These are phyloP conservation scores for Penicillium ucsense DNA, from an alignment of 495 filamentous ascomycete species.

Conservation along the genomic window DNA sequence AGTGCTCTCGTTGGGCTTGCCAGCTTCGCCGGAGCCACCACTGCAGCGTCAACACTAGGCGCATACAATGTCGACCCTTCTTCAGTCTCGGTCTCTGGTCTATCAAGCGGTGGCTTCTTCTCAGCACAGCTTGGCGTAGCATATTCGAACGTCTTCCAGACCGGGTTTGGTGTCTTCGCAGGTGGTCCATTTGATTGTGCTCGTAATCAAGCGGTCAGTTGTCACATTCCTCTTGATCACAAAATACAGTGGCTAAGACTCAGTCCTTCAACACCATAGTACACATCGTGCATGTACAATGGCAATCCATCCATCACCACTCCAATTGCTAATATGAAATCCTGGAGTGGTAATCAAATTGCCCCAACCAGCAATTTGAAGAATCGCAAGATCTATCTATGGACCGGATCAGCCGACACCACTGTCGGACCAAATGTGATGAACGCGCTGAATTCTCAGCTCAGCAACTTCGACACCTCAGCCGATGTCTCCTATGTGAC, in stretches of 20 bases:
- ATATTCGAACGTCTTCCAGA: conserved; percentile 7
- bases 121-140: conserved; percentile 7
- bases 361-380: conserved; percentile 1
- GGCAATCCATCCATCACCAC: conserved; percentile 5
- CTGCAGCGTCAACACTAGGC: not conserved
- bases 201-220: conserved; percentile 3
- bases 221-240: not conserved
- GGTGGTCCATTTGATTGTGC: conserved; percentile 9
- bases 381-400: conserved; percentile 7
- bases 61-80: not conserved
- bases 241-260: no score
- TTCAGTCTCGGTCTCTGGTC: conserved; percentile 7
- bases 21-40: not conserved
- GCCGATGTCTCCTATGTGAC: conserved; percentile 6
- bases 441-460: conserved; percentile 2
- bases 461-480: conserved; percentile 1
- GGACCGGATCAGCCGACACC: conserved; percentile 5
- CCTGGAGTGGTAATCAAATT: conserved; percentile 8
- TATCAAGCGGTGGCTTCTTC: conserved; percentile 7
- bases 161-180: conserved; percentile 9
- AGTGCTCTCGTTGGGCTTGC: not conserved
- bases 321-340: conserved; percentile 7
- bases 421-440: conserved; percentile 6
- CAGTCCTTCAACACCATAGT: not conserved
- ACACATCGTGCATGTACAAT: conserved; percentile 6